Percentiles rank a stretch among this genome's conserved stretches.
phyloP scores from a whole-genome alignment of 306 rosid genomes.

The Alnus rubra region DNA sequence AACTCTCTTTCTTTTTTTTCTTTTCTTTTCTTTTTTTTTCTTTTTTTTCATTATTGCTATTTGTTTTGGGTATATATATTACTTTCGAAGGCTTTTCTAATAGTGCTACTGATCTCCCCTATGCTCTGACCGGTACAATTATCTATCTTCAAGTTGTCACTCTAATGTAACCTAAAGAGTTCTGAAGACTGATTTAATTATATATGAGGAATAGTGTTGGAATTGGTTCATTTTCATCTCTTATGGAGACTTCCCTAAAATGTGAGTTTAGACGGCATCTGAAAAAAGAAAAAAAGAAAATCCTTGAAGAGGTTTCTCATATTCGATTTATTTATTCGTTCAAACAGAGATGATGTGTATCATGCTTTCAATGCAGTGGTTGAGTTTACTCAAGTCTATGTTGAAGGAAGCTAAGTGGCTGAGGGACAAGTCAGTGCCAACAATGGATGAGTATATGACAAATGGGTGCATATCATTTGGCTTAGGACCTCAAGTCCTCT shows the following conservation, averaged over 20 bases:
- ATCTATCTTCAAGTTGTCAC: too few relatives aligned
- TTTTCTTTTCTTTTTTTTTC: too few relatives aligned
- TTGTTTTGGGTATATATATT: not conserved
- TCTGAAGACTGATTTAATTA: too few relatives aligned
- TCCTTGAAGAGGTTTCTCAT: not conserved
- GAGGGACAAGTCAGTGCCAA: slow-evolving; percentile 53
- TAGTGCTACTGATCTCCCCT: too few relatives aligned
- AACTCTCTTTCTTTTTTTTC: too few relatives aligned
- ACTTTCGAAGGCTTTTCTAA: not conserved
- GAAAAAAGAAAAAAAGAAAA: too few relatives aligned
- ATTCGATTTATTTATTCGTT: not conserved
- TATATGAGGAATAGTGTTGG: too few relatives aligned
- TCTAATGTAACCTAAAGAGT: too few relatives aligned
- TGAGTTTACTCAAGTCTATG: slow-evolving; percentile 66
- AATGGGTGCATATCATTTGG: slow-evolving; percentile 68
- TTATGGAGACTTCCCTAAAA: too few relatives aligned
- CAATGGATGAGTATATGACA: slow-evolving; percentile 67
- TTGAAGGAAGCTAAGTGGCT: slow-evolving; percentile 69
- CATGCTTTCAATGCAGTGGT: slow-evolving; percentile 61
- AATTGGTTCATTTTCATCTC: too few relatives aligned
- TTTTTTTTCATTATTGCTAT: slow-evolving; percentile 19
- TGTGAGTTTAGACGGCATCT: too few relatives aligned
- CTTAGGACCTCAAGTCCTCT: slow-evolving; percentile 80
- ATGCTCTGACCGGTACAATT: too few relatives aligned
- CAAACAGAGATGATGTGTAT: not conserved